Evolutionary conservation across 805 yeast genomes (phyloP).

Genomic region (Yamadazyma olivae): DNA sequence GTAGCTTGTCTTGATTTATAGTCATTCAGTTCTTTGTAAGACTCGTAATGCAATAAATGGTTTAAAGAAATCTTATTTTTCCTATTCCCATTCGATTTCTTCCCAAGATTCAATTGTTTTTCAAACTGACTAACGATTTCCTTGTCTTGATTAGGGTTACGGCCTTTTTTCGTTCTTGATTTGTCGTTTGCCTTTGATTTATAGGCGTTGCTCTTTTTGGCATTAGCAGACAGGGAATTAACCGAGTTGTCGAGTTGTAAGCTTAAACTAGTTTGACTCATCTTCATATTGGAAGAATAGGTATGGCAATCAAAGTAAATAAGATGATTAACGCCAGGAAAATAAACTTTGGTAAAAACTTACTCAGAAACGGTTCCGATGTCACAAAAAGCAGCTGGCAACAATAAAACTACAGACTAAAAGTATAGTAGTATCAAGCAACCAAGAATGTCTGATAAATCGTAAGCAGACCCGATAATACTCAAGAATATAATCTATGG

Average conservation of each 20-base stretch:
- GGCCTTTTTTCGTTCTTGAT: background rate
- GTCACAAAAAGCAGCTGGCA: too few species aligned
- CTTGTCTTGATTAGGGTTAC: background rate
- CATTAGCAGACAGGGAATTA: background rate
- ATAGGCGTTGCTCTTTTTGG: background rate
- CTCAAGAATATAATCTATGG: too few species aligned
- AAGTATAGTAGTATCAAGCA: too few species aligned
- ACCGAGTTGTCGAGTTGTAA: background rate
- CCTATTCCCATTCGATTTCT: conserved; percentile 18
- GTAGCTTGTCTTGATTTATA: conserved; percentile 20
- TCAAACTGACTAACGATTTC: conserved; percentile 6
- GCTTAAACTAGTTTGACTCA: background rate
- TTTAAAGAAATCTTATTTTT: conserved; percentile 32
- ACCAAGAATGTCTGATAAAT: too few species aligned
- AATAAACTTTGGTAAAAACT: too few species aligned
- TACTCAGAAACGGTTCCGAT: too few species aligned
- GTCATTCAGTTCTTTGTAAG: conserved; percentile 38
- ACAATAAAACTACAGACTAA: too few species aligned
- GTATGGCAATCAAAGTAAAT: too few species aligned
- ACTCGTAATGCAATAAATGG: conserved; percentile 60
- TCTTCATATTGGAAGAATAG: background rate
- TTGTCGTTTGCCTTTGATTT: background rate
- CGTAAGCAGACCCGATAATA: too few species aligned
- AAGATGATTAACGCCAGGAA: too few species aligned
- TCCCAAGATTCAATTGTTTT: conserved; percentile 19